A percentile compares a stretch with the other conserved stretches of the same genome.
phyloP scores from a whole-genome alignment of 352 stramenopile genomes.

The Phytophthora hibernalis region DNA sequence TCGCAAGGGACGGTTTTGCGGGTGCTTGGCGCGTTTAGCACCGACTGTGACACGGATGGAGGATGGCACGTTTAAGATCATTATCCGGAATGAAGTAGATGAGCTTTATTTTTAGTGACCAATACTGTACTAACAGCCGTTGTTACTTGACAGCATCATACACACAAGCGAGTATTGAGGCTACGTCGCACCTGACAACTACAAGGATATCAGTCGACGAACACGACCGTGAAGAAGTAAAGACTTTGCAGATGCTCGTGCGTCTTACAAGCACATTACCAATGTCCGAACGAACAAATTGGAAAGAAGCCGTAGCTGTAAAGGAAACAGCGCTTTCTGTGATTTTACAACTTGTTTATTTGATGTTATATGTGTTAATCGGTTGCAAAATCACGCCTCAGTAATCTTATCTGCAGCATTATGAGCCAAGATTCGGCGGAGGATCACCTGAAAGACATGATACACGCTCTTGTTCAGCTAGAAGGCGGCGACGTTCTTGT shows the following conservation, averaged over 20 bases:
- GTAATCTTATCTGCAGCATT: conserved; percentile 20
- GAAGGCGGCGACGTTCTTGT: conserved; percentile 22
- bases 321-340: neutral
- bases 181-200: neutral
- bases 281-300: conserved; percentile 16
- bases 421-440: conserved; percentile 8
- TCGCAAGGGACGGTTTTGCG: neutral
- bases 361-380: neutral
- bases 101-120: neutral
- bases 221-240: conserved; percentile 12
- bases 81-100: neutral
- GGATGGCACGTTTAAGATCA: neutral
- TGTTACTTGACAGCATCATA: neutral
- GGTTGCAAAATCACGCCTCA: conserved; percentile 18
- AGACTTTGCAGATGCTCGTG: conserved; percentile 11
- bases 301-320: conserved; percentile 1
- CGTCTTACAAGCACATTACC: neutral
- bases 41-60: neutral
- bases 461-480: conserved; percentile 17
- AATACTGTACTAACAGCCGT: neutral
- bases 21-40: neutral
- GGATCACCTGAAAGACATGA: conserved; percentile 13
- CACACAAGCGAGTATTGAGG: neutral
- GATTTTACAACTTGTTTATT: neutral
- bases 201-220: conserved; percentile 1